Percentiles rank a stretch among this genome's conserved stretches.
Conservation (phyloP, 139 green algal genomes). For the Pseudopediastrum boryanum region DNA sequence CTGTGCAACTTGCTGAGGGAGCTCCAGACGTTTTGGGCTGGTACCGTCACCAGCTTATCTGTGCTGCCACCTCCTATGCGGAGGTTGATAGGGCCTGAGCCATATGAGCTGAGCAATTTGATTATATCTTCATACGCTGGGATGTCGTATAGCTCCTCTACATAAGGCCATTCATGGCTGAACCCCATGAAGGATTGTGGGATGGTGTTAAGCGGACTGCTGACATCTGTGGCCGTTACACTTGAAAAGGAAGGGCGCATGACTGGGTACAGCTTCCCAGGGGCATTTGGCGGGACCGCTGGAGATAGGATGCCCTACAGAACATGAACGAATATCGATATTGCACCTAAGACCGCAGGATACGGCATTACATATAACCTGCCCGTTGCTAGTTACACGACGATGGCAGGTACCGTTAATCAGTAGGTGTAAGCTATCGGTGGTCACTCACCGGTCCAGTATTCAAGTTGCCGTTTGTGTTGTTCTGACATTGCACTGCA, state of each 20-base stretch:
- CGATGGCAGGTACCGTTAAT: too few relatives aligned
- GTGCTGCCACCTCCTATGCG: conserved; percentile 37
- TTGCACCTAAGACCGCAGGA: too few relatives aligned
- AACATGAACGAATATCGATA: too few relatives aligned
- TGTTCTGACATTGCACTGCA: too few relatives aligned
- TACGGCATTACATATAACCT: too few relatives aligned
- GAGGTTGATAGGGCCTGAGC: conserved; percentile 15
- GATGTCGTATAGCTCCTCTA: conserved; percentile 30
- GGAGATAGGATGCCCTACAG: too few relatives aligned
- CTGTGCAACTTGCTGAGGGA: conserved; percentile 16
- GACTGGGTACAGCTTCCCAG: neutral
- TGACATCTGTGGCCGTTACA: neutral
- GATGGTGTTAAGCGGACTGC: conserved; percentile 4
- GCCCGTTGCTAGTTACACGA: too few relatives aligned
- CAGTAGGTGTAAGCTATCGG: too few relatives aligned
- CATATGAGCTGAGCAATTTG: conserved; percentile 26
- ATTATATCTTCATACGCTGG: conserved; percentile 26
- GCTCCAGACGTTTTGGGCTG: conserved; percentile 15
- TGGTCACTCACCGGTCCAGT: too few relatives aligned
- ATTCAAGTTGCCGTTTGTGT: too few relatives aligned
- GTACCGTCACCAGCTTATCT: conserved; percentile 28
- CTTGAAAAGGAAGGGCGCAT: neutral
- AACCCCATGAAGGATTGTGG: conserved; percentile 40
- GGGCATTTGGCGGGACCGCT: too few relatives aligned
- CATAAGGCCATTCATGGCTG: conserved; percentile 39